These are phyloP conservation scores for Mycosphaerella sp. DNA, from an alignment of 2,329 filamentous ascomycete genomes.

Conservation along the genomic window DNA sequence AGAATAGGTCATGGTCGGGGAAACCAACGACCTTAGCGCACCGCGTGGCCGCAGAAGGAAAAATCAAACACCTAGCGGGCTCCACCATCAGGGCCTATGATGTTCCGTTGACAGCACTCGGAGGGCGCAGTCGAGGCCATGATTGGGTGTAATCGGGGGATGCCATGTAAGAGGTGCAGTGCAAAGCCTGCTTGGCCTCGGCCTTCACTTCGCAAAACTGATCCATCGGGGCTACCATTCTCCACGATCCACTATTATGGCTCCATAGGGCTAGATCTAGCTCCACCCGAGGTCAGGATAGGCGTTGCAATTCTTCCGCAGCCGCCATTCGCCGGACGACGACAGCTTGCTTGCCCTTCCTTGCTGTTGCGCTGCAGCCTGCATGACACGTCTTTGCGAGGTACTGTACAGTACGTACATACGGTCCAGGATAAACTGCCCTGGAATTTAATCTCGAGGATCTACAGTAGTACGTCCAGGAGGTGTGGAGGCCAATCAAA, in stretches of 20 bases:
- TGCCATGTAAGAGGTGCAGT: constrained; percentile 7
- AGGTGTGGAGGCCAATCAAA: not conserved
- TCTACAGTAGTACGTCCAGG: too few relatives aligned
- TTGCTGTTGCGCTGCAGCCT: too few relatives aligned
- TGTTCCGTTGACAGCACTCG: constrained; percentile 8
- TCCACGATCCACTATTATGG: constrained; percentile 4
- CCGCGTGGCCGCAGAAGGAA: constrained; percentile 10
- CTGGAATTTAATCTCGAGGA: not conserved
- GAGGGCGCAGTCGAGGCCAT: not conserved
- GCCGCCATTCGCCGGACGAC: constrained; percentile 5
- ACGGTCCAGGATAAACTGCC: too few relatives aligned
- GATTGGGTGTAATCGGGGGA: constrained; percentile 7
- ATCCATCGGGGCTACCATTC: constrained; percentile 11
- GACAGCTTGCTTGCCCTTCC: not conserved
- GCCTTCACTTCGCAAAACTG: constrained; percentile 6
- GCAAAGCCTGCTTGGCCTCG: constrained; percentile 3
- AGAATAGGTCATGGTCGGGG: constrained; percentile 22
- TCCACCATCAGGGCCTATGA: constrained; percentile 9
- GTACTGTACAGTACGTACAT: too few relatives aligned
- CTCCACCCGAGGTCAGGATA: constrained; percentile 13
- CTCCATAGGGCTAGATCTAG: constrained; percentile 4
- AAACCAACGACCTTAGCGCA: constrained; percentile 12
- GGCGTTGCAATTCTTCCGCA: constrained; percentile 14
- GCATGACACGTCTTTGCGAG: too few relatives aligned
- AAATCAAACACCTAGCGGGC: constrained; percentile 10